Evolutionary conservation across 1,284 basidiomycete species (phyloP).

Genomic region (Trichosporon sp.): DNA sequence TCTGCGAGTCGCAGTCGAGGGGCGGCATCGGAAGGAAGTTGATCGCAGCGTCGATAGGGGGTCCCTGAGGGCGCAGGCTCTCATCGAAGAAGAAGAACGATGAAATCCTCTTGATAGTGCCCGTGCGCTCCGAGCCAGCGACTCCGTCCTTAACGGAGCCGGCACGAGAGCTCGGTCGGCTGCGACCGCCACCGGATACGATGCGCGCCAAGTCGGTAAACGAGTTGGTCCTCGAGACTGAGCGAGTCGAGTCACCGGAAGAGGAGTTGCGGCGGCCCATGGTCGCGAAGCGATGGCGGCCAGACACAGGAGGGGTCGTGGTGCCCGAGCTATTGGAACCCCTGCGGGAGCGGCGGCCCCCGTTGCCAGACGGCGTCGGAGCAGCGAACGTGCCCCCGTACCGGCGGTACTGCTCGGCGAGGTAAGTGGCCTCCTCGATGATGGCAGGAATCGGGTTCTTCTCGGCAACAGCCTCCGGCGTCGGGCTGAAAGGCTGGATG

Average conservation of each 20-base stretch:
- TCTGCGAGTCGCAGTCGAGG: conserved; percentile 17
- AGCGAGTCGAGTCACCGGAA: conserved; percentile 2
- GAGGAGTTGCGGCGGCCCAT: conserved; percentile 7
- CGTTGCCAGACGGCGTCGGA: neutral
- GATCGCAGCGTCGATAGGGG: conserved; percentile 37
- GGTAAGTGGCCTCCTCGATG: conserved; percentile 24
- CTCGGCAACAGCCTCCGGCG: conserved; percentile 1
- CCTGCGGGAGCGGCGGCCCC: conserved; percentile 13
- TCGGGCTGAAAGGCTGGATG: conserved; percentile 31
- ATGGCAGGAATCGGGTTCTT: conserved; percentile 26
- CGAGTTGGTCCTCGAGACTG: neutral
- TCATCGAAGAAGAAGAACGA: conserved; percentile 8
- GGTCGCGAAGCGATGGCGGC: conserved; percentile 1
- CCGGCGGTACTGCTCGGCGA: conserved; percentile 28
- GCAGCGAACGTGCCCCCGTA: neutral
- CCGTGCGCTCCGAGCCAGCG: neutral
- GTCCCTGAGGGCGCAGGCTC: conserved; percentile 10
- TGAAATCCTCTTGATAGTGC: conserved; percentile 7
- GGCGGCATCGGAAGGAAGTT: conserved; percentile 34
- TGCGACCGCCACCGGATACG: neutral
- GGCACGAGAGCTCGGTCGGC: neutral
- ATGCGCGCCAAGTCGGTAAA: conserved; percentile 9
- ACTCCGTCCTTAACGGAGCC: conserved; percentile 2
- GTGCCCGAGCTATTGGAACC: conserved; percentile 17
- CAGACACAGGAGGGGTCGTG: conserved; percentile 8